These are phyloP conservation scores for Coccomyxa subellipsoidea DNA, from an alignment of 163 green algal genomes.

Conservation along the genomic window DNA sequence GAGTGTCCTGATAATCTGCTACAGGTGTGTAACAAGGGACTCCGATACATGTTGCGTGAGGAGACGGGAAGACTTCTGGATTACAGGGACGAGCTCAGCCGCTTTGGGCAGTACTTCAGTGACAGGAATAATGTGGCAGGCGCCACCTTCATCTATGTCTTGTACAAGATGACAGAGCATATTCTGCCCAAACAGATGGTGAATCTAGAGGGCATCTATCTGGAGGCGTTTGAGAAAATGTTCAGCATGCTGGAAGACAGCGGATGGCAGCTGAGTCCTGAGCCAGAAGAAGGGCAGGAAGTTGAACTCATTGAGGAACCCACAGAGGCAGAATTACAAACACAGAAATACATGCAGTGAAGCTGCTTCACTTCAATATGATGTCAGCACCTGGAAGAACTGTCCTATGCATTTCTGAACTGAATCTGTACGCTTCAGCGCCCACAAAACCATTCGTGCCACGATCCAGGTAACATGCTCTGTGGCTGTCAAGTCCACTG, in stretches of 20 bases:
- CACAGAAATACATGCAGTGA: background rate
- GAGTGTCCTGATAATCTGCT: background rate
- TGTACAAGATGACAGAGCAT: constrained; percentile 32
- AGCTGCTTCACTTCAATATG: no score
- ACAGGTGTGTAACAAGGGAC: constrained; percentile 27
- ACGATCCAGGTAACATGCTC: no score
- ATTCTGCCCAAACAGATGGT: constrained; percentile 12
- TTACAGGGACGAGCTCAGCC: constrained; percentile 21
- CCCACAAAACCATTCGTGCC: no score
- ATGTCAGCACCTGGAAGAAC: no score
- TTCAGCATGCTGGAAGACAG: constrained; percentile 28
- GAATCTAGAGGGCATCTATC: constrained; percentile 20
- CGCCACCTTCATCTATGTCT: constrained; percentile 22
- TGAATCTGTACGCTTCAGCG: no score
- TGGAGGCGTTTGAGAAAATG: constrained; percentile 18
- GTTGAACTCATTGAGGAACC: background rate
- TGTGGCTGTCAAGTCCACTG: no score
- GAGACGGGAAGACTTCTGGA: constrained; percentile 7
- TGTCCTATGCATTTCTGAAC: no score
- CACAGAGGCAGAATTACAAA: background rate
- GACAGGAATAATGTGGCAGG: constrained; percentile 14
- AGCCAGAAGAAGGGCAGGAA: constrained; percentile 17
- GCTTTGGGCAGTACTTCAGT: constrained; percentile 24
- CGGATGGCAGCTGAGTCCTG: constrained; percentile 21
- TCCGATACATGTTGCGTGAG: constrained; percentile 24